A percentile compares a stretch with the other conserved stretches of the same genome.
Evolutionary conservation across 1,284 basidiomycete species (phyloP).

Genomic region (Sphaerobolus stellatus): DNA sequence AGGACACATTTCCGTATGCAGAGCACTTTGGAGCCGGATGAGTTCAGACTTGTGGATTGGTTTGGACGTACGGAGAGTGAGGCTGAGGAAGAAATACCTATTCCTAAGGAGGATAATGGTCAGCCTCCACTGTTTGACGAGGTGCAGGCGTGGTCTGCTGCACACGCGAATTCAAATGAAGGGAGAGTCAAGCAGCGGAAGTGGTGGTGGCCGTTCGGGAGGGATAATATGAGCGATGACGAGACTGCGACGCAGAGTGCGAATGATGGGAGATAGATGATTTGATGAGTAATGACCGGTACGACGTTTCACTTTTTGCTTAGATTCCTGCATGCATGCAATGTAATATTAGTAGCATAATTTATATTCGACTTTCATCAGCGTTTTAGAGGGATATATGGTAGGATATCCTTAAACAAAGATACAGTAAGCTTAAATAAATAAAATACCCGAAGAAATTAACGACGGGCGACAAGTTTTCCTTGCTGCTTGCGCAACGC

Average conservation of each 20-base stretch:
- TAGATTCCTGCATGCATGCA: not conserved
- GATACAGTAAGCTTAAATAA: not conserved
- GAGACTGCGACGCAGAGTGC: not conserved
- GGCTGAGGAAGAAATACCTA: slow-evolving; percentile 62
- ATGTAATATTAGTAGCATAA: too few species aligned
- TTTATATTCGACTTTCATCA: too few species aligned
- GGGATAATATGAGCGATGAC: slow-evolving; percentile 22
- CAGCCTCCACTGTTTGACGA: slow-evolving; percentile 12
- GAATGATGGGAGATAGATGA: not conserved
- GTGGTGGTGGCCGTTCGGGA: slow-evolving; percentile 41
- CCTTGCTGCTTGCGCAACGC: slow-evolving; percentile 65
- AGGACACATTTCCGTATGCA: slow-evolving; percentile 63
- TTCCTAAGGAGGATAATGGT: slow-evolving; percentile 30
- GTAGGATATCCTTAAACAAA: too few species aligned
- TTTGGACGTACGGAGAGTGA: slow-evolving; percentile 72
- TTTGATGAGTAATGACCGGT: not conserved
- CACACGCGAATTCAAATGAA: slow-evolving; percentile 10
- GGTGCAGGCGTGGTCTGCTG: slow-evolving; percentile 15
- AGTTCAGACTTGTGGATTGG: slow-evolving; percentile 56
- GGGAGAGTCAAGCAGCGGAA: slow-evolving; percentile 49
- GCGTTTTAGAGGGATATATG: too few species aligned
- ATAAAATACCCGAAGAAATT: not conserved
- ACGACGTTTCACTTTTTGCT: not conserved
- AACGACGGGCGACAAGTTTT: slow-evolving; percentile 41
- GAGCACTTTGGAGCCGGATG: slow-evolving; percentile 62